These are phyloP conservation scores for Hymenoscyphus infarciens DNA, from an alignment of 2,329 filamentous ascomycete genomes.

Conservation along the genomic window DNA sequence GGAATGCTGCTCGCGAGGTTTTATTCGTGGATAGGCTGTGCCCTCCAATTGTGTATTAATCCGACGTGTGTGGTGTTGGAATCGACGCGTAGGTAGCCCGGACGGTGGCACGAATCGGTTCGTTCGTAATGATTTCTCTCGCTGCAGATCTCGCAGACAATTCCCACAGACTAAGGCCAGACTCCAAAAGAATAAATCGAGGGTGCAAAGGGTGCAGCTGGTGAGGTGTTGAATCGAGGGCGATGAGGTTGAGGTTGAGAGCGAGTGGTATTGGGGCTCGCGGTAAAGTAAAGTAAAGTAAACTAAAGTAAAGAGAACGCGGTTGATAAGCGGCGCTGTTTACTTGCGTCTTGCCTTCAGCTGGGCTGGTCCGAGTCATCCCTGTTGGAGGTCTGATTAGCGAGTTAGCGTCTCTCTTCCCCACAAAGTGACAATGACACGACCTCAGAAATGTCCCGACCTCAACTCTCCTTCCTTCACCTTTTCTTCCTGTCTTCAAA, in stretches of 20 bases:
- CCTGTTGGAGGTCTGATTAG: background rate
- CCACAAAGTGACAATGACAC: background rate
- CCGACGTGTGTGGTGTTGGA: background rate
- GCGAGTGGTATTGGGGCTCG: background rate
- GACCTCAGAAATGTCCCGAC: background rate
- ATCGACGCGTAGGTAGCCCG: background rate
- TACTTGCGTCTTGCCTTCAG: background rate
- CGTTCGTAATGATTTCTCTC: background rate
- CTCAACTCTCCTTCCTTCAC: background rate
- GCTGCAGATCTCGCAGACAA: background rate
- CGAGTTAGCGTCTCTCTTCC: background rate
- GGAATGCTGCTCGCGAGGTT: background rate
- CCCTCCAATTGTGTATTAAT: background rate
- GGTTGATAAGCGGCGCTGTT: background rate
- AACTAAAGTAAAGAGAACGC: background rate
- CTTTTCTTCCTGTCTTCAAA: too few relatives aligned
- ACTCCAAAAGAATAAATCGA: background rate
- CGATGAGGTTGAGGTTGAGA: background rate
- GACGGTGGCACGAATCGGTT: background rate
- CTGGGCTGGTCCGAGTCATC: conserved; percentile 1
- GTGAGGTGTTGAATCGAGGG: background rate
- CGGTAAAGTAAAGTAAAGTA: too few relatives aligned
- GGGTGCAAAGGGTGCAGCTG: background rate
- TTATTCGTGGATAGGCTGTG: background rate
- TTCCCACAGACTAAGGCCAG: background rate